Percentiles rank a stretch among this genome's conserved stretches.
phyloP scores from a whole-genome alignment of 352 stramenopile genomes.

The Thraustochytrium striatum region DNA sequence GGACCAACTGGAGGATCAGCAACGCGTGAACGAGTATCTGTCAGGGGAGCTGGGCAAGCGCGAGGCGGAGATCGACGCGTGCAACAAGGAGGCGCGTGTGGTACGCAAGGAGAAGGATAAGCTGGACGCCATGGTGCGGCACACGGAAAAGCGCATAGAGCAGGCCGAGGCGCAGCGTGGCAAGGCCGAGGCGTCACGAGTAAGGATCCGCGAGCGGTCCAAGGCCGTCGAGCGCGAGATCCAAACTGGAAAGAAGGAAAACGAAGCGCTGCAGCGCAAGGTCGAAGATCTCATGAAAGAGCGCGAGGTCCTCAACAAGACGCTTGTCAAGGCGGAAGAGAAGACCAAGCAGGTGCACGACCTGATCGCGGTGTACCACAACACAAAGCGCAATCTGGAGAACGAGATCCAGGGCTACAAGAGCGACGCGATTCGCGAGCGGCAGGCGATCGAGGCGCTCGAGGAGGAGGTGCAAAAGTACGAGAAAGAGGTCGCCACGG shows the following conservation, averaged over 20 bases:
- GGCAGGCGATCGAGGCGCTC: conserved; percentile 78
- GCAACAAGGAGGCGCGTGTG: conserved; percentile 61
- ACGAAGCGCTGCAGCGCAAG: conserved; percentile 68
- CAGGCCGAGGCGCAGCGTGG: conserved; percentile 43
- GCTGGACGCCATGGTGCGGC: conserved; percentile 55
- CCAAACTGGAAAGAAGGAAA: conserved; percentile 65
- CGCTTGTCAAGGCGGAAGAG: conserved; percentile 58
- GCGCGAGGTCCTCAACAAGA: conserved; percentile 52
- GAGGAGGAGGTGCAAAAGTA: conserved; percentile 50
- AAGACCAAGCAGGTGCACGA: conserved; percentile 57
- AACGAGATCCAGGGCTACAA: conserved; percentile 62
- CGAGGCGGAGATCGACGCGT: conserved; percentile 61
- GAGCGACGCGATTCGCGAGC: conserved; percentile 73
- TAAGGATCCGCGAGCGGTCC: conserved; percentile 35
- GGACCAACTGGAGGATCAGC: conserved; percentile 52
- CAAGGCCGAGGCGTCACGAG: conserved; percentile 19
- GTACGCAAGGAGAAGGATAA: conserved; percentile 72
- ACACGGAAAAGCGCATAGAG: conserved; percentile 50
- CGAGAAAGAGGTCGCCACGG: conserved; percentile 61
- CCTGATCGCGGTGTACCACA: conserved; percentile 82
- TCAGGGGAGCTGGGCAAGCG: conserved; percentile 56
- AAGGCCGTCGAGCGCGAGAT: conserved; percentile 50
- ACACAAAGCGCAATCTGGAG: conserved; percentile 77
- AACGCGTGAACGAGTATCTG: conserved; percentile 50
- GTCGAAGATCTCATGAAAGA: conserved; percentile 64